phyloP scores from a whole-genome alignment of 2,329 filamentous ascomycete species.

The Alternaria sp. region DNA sequence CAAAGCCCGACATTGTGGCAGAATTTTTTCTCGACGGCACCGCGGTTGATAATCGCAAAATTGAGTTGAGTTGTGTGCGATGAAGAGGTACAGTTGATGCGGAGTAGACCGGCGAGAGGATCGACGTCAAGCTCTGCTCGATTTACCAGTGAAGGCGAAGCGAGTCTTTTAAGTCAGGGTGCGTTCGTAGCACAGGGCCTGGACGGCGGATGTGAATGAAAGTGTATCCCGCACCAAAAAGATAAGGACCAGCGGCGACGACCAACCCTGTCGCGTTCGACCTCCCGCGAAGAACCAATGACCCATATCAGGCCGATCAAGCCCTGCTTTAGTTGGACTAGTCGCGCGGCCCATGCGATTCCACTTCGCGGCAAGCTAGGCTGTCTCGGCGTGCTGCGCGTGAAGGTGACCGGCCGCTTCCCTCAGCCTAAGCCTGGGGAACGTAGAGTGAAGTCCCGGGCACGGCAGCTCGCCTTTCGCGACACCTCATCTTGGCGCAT shows the following conservation, averaged over 20 bases:
- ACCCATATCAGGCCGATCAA: conserved; percentile 11
- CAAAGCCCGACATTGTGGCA: conserved; percentile 38
- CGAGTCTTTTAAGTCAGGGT: conserved; percentile 16
- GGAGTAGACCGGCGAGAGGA: conserved; percentile 9
- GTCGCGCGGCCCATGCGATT: conserved; percentile 8
- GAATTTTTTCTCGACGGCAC: conserved; percentile 14
- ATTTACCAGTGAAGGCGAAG: conserved; percentile 9
- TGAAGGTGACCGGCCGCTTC: conserved; percentile 3
- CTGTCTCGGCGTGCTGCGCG: conserved; percentile 9
- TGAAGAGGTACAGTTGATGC: conserved; percentile 1
- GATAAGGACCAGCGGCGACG: conserved; percentile 41
- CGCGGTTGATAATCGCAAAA: conserved; percentile 2
- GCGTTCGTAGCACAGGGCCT: conserved; percentile 15
- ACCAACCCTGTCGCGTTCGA: conserved; percentile 8
- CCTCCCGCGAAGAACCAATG: conserved; percentile 10
- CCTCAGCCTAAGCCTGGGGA: conserved; percentile 7
- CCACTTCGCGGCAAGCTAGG: conserved; percentile 12
- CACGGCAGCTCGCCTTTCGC: conserved; percentile 7
- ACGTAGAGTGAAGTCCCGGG: not conserved
- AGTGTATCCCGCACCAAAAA: conserved; percentile 36
- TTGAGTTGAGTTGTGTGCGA: not conserved
- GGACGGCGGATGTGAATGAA: conserved; percentile 4
- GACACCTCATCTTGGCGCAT: not conserved
- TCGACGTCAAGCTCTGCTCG: conserved; percentile 11
- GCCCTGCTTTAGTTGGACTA: conserved; percentile 9